Base-by-base conservation (phyloP, 305 asterid species). In the Fraxinus ornus region DNA sequence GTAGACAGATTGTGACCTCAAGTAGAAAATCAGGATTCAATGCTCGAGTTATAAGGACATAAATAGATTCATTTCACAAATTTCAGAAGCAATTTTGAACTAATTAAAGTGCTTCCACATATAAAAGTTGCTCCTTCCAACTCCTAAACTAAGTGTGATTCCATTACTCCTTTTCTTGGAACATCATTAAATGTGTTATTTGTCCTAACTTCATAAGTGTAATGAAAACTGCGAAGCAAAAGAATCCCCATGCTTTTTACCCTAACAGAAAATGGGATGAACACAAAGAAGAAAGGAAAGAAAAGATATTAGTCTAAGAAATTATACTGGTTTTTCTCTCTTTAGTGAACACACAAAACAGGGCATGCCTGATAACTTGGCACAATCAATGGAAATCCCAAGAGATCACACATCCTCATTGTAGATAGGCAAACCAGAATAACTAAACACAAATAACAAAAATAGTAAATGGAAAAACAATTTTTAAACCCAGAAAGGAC, bases 1-100 rank as follows among this genome's bases (percentile, higher is more conserved):
- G 79, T 80, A 74, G 33, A 75, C 72, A 55, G 74, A 81, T 49
- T 57, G 75, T 28, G 75, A 30, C 75, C 75, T 80, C 78, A 22
- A 78, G 80, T 77, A 17, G 44, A 5, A 5, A 71, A 66, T 9
- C 35, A 66, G 35, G 73, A 26, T 66, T 66, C 35, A 24, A 9
- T 66, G 73, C 64, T 79, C 19, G 71, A 78, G 75, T 79, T 73
- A 17, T 74, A 35, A 28, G 82, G 76, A 52, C 77, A 66, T 66
- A 3, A 66, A n/a, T 83, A 41, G 75, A 71, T 60, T 79, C n/a
- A 80, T 60, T 70, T 64, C 72, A 60, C 57, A 64, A 57, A 78
- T 78, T 71, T 57, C 62, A 73, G 82, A 55, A 76, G 66, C 24
- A 64, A 57, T 41, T 73, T n/a, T 26, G 62, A 80, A 30, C 10